phyloP scores from a whole-genome alignment of 108 stramenopile species.

The Pseudonitzschia multiseries region DNA sequence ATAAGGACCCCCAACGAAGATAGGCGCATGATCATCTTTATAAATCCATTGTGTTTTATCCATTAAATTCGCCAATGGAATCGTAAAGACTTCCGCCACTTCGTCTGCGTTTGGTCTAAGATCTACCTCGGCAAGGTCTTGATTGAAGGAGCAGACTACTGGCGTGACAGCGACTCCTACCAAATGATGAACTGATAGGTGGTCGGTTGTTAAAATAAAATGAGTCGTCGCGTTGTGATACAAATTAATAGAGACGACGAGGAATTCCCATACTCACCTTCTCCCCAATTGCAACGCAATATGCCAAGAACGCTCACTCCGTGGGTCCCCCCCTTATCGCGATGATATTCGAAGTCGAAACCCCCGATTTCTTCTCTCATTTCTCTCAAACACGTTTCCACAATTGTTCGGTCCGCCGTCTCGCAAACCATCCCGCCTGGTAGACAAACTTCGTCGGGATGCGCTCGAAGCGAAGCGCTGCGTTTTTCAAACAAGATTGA shows the following conservation, averaged over 20 bases:
- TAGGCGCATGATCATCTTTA: conserved; percentile 77
- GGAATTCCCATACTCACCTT: conserved; percentile 26
- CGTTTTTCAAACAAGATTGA: conserved; percentile 91
- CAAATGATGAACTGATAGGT: conserved; percentile 56
- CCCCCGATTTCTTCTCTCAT: conserved; percentile 96
- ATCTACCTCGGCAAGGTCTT: conserved; percentile 73
- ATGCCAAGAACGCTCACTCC: conserved; percentile 79
- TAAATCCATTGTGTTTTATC: conserved; percentile 77
- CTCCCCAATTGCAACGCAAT: conserved; percentile 91
- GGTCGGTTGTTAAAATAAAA: not conserved
- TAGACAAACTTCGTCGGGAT: conserved; percentile 84
- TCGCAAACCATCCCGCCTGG: conserved; percentile 93
- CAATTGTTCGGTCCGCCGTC: conserved; percentile 82
- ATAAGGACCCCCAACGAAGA: conserved; percentile 88
- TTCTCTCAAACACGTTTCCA: conserved; percentile 88
- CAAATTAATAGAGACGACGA: not conserved
- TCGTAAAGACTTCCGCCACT: conserved; percentile 87
- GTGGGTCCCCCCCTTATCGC: conserved; percentile 24
- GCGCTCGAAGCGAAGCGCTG: conserved; percentile 61
- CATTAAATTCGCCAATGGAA: conserved; percentile 69
- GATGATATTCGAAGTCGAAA: conserved; percentile 40
- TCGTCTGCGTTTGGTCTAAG: conserved; percentile 81
- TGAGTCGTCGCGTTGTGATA: conserved; percentile 4
- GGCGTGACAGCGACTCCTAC: conserved; percentile 94
- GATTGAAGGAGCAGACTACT: conserved; percentile 72